These are phyloP conservation scores for Phialophora verrucosa DNA, from an alignment of 2,329 filamentous ascomycete genomes.

Conservation along the genomic window DNA sequence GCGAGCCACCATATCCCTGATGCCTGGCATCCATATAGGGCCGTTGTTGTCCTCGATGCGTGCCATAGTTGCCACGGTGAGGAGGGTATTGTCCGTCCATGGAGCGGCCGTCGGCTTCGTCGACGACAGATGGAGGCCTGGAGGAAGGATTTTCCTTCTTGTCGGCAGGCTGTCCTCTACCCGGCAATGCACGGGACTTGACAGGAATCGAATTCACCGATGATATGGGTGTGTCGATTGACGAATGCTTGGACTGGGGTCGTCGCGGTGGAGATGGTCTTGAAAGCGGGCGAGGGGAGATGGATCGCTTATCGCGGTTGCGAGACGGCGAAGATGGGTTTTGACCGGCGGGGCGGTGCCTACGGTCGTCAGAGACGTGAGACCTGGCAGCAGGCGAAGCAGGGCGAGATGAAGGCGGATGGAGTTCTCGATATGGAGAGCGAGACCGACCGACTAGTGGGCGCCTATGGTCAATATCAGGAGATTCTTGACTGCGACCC, in stretches of 20 bases:
- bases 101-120: slow-evolving; percentile 42
- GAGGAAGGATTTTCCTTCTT: slow-evolving; percentile 21
- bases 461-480: slow-evolving; percentile 46
- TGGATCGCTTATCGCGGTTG: slow-evolving; percentile 39
- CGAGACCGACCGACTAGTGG: slow-evolving; percentile 31
- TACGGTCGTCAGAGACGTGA: slow-evolving; percentile 37
- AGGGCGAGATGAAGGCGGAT: slow-evolving; percentile 44
- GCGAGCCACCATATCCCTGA: slow-evolving; percentile 62
- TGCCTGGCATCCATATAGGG: slow-evolving; percentile 51
- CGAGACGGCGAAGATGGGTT: slow-evolving; percentile 45
- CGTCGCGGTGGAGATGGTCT: slow-evolving; percentile 30
- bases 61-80: slow-evolving; percentile 43
- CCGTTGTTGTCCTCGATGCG: slow-evolving; percentile 47
- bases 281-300: slow-evolving; percentile 23
- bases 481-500: slow-evolving; percentile 48
- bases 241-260: slow-evolving; percentile 22
- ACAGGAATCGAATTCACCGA: slow-evolving; percentile 25
- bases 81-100: slow-evolving; percentile 44
- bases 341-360: slow-evolving; percentile 38
- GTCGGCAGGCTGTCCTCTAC: slow-evolving; percentile 13
- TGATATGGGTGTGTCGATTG: slow-evolving; percentile 25
- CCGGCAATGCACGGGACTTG: slow-evolving; percentile 12
- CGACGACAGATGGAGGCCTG: slow-evolving; percentile 39
- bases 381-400: slow-evolving; percentile 41
- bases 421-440: slow-evolving; percentile 44